Evolutionary conservation across 371 early-diverging fungal genomes (phyloP), one percentile per base, ranked within the genome.

Genomic region (Mortierella sp.): DNA sequence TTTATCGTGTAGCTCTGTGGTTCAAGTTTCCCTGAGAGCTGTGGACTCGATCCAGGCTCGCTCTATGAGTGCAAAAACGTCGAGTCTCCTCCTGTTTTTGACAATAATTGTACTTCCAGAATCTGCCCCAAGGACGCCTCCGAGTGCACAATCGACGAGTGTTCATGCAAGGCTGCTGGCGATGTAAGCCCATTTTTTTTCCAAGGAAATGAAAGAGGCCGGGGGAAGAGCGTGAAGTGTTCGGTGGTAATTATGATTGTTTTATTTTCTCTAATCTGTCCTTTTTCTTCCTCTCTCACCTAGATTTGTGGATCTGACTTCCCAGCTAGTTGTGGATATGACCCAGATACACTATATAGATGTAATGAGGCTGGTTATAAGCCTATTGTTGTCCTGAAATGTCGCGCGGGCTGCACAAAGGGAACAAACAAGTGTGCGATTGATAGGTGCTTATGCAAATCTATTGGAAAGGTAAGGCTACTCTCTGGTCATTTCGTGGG

Each of bases 221-320:
- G n/a, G n/a, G n/a, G n/a, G n/a, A n/a, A n/a, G n/a, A n/a, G n/a
- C n/a, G n/a, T n/a, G n/a, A n/a, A n/a, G n/a, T n/a, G n/a, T n/a
- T n/a, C n/a, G n/a, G n/a, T n/a, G n/a, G n/a, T n/a, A n/a, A n/a
- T n/a, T n/a, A n/a, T n/a, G n/a, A n/a, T n/a, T n/a, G n/a, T n/a
- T n/a, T n/a, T n/a, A n/a, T n/a, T n/a, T n/a, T n/a, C n/a, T n/a
- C n/a, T n/a, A n/a, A n/a, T n/a, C n/a, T n/a, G n/a, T n/a, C n/a
- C n/a, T n/a, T n/a, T n/a, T n/a, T n/a, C n/a, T n/a, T n/a, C n/a
- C n/a, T n/a, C n/a, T n/a, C n/a, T n/a, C 37, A 3, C 7, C 25
- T 44, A 66, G 66, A 66, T 66, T 52, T 66, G 66, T 18, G 53
- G 66, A 25, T 59, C 66, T 15, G 21, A 55, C 26, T 57, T 56